Evolutionary conservation across 164 flowering plant species (phyloP), one percentile per base, ranked within the genome.

Genomic region (Hamamelis virginiana): DNA sequence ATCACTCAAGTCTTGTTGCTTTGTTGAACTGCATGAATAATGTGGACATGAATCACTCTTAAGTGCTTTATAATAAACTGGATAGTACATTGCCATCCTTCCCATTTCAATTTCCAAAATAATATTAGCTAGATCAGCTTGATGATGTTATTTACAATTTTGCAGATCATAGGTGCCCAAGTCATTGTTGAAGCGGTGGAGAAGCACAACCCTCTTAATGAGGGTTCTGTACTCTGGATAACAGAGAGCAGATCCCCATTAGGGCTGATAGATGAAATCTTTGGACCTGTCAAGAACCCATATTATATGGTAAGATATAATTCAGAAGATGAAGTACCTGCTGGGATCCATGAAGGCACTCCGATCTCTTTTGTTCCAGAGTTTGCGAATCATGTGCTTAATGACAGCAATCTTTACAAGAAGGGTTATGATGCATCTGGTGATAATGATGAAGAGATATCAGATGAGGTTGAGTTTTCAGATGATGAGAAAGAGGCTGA

Each of bases 401-500:
- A 86, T 79, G 85, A 91, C 64, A 77, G 76, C 63, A 85, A 73
- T 73, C 82, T 96, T 22, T 85, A 90, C 87, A 79, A 84, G 75
- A 93, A 88, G 81, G 97, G 97, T 15, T 89, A 96, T 68, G 97
- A 91, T 88, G 97, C 97, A 47, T 96, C 97, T 72, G 90, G 92
- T 60, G 94, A 85, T 38, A 83, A 96, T 73, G 97, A 94, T 71
- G 98, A 96, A 82, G 98, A 93, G 79, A 2, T 85, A 52, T 76
- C 70, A 13, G 92, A 92, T n/a, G 92, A 87, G 33, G 71, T 38
- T 21, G 98, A 96, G 74, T 96, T 90, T 78, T 93, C 98, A 25
- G 98, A 96, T 76, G 99, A 96, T 74, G 98, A 91, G 82, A 88
- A 93, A 76, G 99, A 93, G 83, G 97, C 95, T 4, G 97, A 91